Base-by-base conservation (phyloP, 2,329 filamentous ascomycete species). In the Colletotrichum sp. region DNA sequence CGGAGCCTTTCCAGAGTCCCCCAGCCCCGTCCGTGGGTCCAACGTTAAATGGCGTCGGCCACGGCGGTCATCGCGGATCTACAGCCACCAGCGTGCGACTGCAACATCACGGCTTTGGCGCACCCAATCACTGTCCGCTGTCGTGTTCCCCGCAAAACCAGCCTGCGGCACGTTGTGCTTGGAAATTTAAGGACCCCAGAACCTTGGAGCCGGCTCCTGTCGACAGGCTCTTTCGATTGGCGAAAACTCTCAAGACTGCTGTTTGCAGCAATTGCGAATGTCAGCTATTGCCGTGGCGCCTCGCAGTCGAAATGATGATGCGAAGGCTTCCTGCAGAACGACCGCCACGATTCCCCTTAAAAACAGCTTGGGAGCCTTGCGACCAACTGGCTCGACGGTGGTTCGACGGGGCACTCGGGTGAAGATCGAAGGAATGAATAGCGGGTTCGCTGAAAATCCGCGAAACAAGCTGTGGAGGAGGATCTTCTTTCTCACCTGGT, bases 151-250 rank as follows among this genome's bases (percentile, higher is more conserved):
- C 73, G 73, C 70, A 75, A 60, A 48, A 59, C 36, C 43, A 63
- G 55, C 30, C n/a, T 18, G 36, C 36, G 36, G 60, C 60, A 32
- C n/a, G 21, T 65, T 60, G 30, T 48, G 28, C 43, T 63, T 67
- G 73, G 43, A 73, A 68, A 63, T 36, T 71, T 34, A 67, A 73
- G 34, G 73, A 69, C 64, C 43, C 70, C 73, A 43, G 32, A 65
- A 68, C 73, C 73, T 68, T 60, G 73, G 64, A 36, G 21, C 64
- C 64, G 73, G 70, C 68, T 73, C 43, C 70, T 68, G n/a, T 39
- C 8, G 66, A 26, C n/a, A 59, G 28, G 26, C 16, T 15, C 43
- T 24, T 52, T 73, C 64, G 21, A 68, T 65, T 57, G 64, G 43
- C 34, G 64, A 75, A 43, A 32, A 28, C n/a, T 9, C 36, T n/a